These are phyloP conservation scores for Coemansia sp. DNA, from an alignment of 192 early-diverging fungal genomes.

Conservation along the genomic window DNA sequence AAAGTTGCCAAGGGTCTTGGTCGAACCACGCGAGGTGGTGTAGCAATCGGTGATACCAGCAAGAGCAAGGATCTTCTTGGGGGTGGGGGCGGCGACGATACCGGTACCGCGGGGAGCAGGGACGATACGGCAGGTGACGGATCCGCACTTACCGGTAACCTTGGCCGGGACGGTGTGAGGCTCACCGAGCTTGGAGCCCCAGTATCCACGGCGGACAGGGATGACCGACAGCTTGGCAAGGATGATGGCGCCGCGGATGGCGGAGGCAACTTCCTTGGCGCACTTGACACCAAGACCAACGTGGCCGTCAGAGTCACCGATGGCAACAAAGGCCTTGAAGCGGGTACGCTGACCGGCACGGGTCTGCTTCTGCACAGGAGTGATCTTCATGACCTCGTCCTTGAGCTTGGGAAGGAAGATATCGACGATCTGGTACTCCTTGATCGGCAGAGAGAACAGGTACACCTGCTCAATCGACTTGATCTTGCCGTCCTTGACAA, in stretches of 20 bases:
- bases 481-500: conserved; percentile 98
- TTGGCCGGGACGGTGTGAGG: conserved; percentile 98
- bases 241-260: conserved; percentile 98
- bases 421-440: conserved; percentile 99
- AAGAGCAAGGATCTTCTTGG: conserved; percentile 96
- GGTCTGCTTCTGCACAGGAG: conserved; percentile 99
- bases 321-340: conserved; percentile 99
- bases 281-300: conserved; percentile 99
- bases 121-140: conserved; percentile 86
- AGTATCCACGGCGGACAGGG: conserved; percentile 98
- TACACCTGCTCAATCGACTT: conserved; percentile 97
- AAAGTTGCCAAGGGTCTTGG: conserved; percentile 98
- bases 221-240: conserved; percentile 98
- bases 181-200: conserved; percentile 93
- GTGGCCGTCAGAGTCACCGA: conserved; percentile 96
- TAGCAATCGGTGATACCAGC: conserved; percentile 98
- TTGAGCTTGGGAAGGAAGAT: conserved; percentile 92
- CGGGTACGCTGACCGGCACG: conserved; percentile 99
- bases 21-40: conserved; percentile 94
- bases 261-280: conserved; percentile 99
- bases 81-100: conserved; percentile 94
- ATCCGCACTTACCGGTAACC: conserved; percentile 96
- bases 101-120: conserved; percentile 99
- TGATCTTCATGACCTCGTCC: conserved; percentile 99
- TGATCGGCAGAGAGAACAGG: conserved; percentile 97